Evolutionary conservation across 148 eudicot genomes (phyloP).

Genomic region (Mesembryanthemum crystallinum): DNA sequence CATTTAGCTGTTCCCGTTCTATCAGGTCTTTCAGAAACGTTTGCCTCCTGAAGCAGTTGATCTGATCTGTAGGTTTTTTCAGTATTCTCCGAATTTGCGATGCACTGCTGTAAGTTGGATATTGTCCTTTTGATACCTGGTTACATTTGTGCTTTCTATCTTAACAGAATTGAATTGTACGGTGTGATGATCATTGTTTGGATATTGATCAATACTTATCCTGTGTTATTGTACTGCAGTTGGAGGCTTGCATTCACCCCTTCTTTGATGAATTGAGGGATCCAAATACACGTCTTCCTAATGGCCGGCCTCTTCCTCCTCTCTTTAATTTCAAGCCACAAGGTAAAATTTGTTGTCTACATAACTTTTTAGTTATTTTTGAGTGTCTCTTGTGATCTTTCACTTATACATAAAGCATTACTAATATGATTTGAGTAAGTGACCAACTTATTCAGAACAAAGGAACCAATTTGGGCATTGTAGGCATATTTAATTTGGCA

Average conservation of each 20-base stretch:
- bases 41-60: constrained; percentile 99
- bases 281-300: constrained; percentile 88
- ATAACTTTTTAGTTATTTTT: background rate
- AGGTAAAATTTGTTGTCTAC: constrained; percentile 42
- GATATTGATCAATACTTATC: background rate
- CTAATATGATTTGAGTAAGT: background rate
- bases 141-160: background rate
- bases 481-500: background rate
- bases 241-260: constrained; percentile 98
- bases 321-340: constrained; percentile 83
- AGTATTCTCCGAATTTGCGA: constrained; percentile 94
- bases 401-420: background rate
- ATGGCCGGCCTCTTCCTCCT: constrained; percentile 99
- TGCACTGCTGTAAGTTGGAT: constrained; percentile 92
- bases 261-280: constrained; percentile 97
- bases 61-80: constrained; percentile 91
- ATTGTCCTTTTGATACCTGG: background rate
- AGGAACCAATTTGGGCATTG: background rate
- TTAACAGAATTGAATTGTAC: background rate
- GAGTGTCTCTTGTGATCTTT: background rate
- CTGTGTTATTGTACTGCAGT: constrained; percentile 41
- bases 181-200: background rate
- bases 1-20: constrained; percentile 4
- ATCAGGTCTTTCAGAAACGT: constrained; percentile 89
- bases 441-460: background rate